Percentiles rank a stretch among this genome's conserved stretches.
phyloP scores from a whole-genome alignment of 2,329 filamentous ascomycete genomes.

The Stromatinia cepivora region DNA sequence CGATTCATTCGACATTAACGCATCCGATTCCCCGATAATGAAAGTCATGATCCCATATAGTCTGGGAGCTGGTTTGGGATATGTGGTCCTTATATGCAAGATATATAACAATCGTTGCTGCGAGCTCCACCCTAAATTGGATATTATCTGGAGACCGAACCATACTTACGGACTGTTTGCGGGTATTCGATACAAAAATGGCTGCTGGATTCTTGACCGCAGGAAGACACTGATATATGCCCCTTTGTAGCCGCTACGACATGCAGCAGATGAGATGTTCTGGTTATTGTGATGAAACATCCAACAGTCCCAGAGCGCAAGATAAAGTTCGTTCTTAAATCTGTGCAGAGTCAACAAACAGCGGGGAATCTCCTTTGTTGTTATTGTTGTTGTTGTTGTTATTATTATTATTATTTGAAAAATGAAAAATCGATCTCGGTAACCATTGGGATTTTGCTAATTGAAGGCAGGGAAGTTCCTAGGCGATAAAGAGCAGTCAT shows the following conservation, averaged over 20 bases:
- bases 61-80: not conserved
- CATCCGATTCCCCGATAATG: not conserved
- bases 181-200: not conserved
- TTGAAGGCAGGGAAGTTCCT: not conserved
- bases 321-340: not conserved
- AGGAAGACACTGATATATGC: not conserved
- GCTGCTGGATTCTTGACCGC: not conserved
- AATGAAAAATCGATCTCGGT: not conserved
- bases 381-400: not conserved
- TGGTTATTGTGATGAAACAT: not conserved
- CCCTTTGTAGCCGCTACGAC: not conserved
- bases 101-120: not conserved
- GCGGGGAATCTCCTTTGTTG: not conserved
- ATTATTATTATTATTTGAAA: not conserved
- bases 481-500: not conserved
- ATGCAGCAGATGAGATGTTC: not conserved
- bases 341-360: not conserved
- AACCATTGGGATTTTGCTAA: not conserved
- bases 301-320: not conserved
- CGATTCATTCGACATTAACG: not conserved
- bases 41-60: constrained; percentile 1
- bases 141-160: constrained; percentile 3
- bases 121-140: not conserved
- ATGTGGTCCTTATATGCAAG: constrained; percentile 16
- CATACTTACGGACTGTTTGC: not conserved